Evolutionary conservation across 2,329 filamentous ascomycete genomes (phyloP).

Genomic region (Colletotrichum sp.): DNA sequence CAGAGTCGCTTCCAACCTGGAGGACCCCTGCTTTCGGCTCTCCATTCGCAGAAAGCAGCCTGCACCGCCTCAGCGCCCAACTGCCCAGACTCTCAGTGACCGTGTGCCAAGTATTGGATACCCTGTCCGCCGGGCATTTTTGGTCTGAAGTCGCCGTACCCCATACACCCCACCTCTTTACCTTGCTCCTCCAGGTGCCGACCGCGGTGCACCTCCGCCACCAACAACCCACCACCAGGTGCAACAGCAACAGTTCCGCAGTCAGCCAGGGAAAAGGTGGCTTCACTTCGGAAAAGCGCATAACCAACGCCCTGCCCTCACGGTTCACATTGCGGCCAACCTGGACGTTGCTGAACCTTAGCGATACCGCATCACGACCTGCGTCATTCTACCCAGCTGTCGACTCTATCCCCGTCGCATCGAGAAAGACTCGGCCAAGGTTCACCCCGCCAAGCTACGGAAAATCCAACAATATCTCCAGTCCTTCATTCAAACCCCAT

Average conservation of each 20-base stretch:
- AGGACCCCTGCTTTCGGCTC: conserved; percentile 18
- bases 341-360: neutral
- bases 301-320: neutral
- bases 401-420: neutral
- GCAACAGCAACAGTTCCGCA: neutral
- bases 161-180: neutral
- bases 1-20: neutral
- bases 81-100: neutral
- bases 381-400: neutral
- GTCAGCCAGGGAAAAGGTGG: neutral
- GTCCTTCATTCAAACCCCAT: neutral
- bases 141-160: neutral
- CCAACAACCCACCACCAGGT: neutral
- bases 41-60: conserved; percentile 16
- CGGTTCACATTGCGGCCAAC: neutral
- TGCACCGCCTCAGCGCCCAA: conserved; percentile 16
- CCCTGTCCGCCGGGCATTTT: neutral
- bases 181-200: neutral
- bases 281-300: conserved; percentile 14
- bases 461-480: neutral
- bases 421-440: neutral
- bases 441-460: neutral
- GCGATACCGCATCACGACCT: neutral
- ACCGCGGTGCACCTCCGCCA: neutral
- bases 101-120: neutral